phyloP scores from a whole-genome alignment of 441 rosid genomes.

The Cnidoscolus chayamansa region DNA sequence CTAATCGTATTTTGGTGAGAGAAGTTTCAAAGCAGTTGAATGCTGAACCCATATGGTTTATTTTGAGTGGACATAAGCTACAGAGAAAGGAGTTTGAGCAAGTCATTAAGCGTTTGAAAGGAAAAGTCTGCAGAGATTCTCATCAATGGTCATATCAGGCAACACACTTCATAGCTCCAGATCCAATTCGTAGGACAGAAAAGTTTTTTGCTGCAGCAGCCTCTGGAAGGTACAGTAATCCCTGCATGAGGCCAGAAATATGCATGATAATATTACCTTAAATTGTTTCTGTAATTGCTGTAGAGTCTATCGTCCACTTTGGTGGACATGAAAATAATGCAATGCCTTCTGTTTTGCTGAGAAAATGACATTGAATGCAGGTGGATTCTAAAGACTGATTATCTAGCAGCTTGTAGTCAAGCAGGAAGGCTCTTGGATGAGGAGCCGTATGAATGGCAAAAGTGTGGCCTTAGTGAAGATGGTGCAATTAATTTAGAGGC shows the following conservation, averaged over 20 bases:
- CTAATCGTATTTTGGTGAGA: slow-evolving; percentile 21
- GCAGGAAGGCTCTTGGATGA: slow-evolving; percentile 67
- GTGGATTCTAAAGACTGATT: slow-evolving; percentile 83
- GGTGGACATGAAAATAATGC: neutral
- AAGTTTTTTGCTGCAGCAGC: slow-evolving; percentile 91
- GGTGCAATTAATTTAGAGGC: slow-evolving; percentile 76
- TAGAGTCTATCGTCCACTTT: neutral
- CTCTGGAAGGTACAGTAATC: slow-evolving; percentile 67
- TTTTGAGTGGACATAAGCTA: slow-evolving; percentile 63
- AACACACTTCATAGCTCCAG: slow-evolving; percentile 75
- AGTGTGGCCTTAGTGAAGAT: slow-evolving; percentile 66
- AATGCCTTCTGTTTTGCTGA: neutral
- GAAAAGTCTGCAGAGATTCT: slow-evolving; percentile 78
- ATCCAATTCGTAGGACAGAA: slow-evolving; percentile 77
- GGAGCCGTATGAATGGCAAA: slow-evolving; percentile 86
- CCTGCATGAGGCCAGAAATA: slow-evolving; percentile 11
- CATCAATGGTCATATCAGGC: slow-evolving; percentile 98
- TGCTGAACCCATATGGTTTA: slow-evolving; percentile 51
- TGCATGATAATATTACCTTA: neutral
- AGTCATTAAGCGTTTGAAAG: slow-evolving; percentile 60
- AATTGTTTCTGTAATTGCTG: neutral
- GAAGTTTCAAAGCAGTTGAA: slow-evolving; percentile 28
- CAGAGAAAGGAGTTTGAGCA: slow-evolving; percentile 77
- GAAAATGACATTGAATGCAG: slow-evolving; percentile 33
- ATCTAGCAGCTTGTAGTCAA: slow-evolving; percentile 64